A percentile compares a stretch with the other conserved stretches of the same genome.
Conservation (phyloP, 805 yeast genomes). For the Saturnispora dispora region DNA sequence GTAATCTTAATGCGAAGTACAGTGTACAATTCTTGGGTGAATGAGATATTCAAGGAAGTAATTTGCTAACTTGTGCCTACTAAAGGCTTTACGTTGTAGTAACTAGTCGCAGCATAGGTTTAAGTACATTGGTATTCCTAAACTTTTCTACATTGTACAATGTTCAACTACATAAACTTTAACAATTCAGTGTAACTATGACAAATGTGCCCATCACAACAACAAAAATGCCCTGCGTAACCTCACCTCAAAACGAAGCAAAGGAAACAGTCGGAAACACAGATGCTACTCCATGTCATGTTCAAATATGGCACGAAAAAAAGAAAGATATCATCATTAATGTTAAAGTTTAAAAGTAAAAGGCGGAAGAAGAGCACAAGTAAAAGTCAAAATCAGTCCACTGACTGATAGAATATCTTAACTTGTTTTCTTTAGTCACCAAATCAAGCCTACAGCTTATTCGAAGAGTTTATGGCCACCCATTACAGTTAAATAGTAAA, state of each 20-base stretch:
- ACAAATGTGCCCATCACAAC: slow-evolving; percentile 65
- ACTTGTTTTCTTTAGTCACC: background rate
- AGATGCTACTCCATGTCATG: slow-evolving; percentile 17
- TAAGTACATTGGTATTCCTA: too few species aligned
- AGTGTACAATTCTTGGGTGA: too few species aligned
- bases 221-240: slow-evolving; percentile 39
- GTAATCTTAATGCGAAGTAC: too few species aligned
- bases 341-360: slow-evolving; percentile 1
- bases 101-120: too few species aligned
- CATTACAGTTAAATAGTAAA: background rate
- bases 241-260: slow-evolving; percentile 29
- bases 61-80: too few species aligned
- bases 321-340: slow-evolving; percentile 25
- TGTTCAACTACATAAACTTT: background rate
- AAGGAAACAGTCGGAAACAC: slow-evolving; percentile 8
- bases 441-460: background rate
- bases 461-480: too few species aligned
- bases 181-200: slow-evolving; percentile 76
- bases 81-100: too few species aligned
- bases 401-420: background rate
- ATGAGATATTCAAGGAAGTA: too few species aligned
- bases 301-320: slow-evolving; percentile 26
- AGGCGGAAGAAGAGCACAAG: slow-evolving; percentile 4
- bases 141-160: background rate
- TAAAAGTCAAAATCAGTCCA: background rate